Evolutionary conservation across 208 protist species (phyloP).

Genomic region (Leishmania major): DNA sequence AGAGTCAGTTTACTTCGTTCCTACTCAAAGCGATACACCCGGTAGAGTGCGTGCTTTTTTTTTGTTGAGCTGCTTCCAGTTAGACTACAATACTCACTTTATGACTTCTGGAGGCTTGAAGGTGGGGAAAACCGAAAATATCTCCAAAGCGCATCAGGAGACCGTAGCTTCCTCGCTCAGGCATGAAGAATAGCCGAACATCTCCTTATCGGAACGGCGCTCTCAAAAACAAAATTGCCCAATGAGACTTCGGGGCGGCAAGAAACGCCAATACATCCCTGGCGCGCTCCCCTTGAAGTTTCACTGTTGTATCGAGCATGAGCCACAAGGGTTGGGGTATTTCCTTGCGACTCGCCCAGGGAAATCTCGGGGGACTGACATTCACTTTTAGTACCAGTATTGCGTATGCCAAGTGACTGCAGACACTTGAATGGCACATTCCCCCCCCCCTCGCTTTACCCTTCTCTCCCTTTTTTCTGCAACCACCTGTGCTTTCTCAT

Average conservation of each 20-base stretch:
- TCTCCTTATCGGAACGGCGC: neutral
- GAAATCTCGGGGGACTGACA: neutral
- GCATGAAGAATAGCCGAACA: neutral
- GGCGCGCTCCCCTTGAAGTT: neutral
- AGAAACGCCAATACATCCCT: neutral
- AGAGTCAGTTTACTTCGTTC: neutral
- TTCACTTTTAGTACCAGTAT: neutral
- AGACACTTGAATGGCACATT: neutral
- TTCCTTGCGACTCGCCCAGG: neutral
- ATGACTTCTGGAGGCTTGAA: neutral
- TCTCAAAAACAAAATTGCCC: neutral
- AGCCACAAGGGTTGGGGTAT: neutral
- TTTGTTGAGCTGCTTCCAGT: neutral
- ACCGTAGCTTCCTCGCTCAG: neutral
- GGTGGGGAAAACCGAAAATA: neutral
- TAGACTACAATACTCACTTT: neutral
- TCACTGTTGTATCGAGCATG: neutral
- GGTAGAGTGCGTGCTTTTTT: neutral
- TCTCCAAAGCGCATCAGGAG: neutral
- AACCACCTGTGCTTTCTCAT: neutral
- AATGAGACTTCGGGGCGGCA: neutral
- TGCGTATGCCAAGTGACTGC: neutral
- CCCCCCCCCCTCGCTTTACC: neutral
- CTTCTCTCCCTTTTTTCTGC: neutral
- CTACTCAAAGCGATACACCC: neutral